Base-by-base conservation (phyloP, 306 rosid species). In the Casuarina cunninghamiana region DNA sequence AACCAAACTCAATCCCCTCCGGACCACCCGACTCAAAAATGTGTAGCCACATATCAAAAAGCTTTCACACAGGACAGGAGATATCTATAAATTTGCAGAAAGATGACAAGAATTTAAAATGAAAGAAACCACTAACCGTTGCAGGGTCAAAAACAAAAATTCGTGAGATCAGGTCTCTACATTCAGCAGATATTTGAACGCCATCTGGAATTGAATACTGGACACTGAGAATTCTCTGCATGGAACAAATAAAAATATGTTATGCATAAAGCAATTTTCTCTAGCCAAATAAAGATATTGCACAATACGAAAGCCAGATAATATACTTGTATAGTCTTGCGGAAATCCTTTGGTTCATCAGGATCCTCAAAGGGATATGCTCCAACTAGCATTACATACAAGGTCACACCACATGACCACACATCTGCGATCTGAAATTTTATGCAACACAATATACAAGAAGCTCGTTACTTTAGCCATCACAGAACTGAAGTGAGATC, bases 381-480 rank as follows among this genome's bases (percentile, higher is more conserved):
- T 76, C 97, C 97, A 57, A 94, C 92, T 37, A 94, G 85, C 97
- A 94, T 91, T 82, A 94, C 98, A 65, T 89, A 94, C 70, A 94
- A 89, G 87, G 97, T 91, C 54, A 91, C 98, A 67, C 97, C 98
- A 87, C 97, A 91, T 4, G 98, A 94, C 98, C 98, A 94, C 45
- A 94, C 97, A 91, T 91, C 98, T 69, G 98, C 97, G 77, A 86
- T 80, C 98, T 94, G 90, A 76, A 71, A 77, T 51, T 43, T 71
- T 57, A 79, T 78, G 54, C 58, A 83, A 77, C 32, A 76, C 50
- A 54, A 62, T 76, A 72, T 62, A 73, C 26, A 77, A 51, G 78
- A 10, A 79, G 60, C 75, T 58, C 58, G 16, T 45, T 43, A 5
- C 80, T 41, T 37, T 38, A 41, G 71, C 26, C 54, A 66, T 49